These are phyloP conservation scores for Codiaeum variegatum DNA, from an alignment of 441 rosid species.

Conservation along the genomic window DNA sequence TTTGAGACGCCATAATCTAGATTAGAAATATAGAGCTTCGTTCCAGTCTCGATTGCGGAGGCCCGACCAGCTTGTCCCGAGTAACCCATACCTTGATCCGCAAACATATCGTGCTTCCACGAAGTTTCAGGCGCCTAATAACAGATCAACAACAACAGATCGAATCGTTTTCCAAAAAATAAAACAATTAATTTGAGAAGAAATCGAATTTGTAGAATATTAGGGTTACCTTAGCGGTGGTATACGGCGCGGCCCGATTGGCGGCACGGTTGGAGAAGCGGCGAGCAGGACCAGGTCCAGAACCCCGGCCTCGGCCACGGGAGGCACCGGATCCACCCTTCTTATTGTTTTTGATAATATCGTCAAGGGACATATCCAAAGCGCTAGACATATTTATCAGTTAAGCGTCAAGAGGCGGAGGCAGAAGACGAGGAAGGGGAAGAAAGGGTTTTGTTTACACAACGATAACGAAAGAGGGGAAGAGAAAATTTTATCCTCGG, in stretches of 20 bases:
- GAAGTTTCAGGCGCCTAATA: constrained; percentile 74
- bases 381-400: constrained; percentile 56
- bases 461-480: background rate
- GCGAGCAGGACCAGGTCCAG: constrained; percentile 76
- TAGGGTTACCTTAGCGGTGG: constrained; percentile 43
- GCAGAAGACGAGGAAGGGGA: background rate
- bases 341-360: constrained; percentile 72
- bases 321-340: constrained; percentile 54
- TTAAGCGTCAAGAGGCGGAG: background rate
- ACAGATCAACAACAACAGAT: constrained; percentile 20
- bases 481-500: background rate
- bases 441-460: constrained; percentile 1
- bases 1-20: constrained; percentile 87
- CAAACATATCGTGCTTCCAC: constrained; percentile 88
- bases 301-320: constrained; percentile 59
- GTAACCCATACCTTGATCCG: constrained; percentile 41
- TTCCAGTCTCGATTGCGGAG: constrained; percentile 79
- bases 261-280: constrained; percentile 57
- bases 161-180: constrained; percentile 20
- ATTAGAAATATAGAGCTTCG: constrained; percentile 89
- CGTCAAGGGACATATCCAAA: constrained; percentile 94
- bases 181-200: constrained; percentile 14
- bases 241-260: constrained; percentile 62
- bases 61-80: constrained; percentile 45
- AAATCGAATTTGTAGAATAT: background rate